Conservation (phyloP, 306 rosid genomes). For the Cucurbita pepo region DNA sequence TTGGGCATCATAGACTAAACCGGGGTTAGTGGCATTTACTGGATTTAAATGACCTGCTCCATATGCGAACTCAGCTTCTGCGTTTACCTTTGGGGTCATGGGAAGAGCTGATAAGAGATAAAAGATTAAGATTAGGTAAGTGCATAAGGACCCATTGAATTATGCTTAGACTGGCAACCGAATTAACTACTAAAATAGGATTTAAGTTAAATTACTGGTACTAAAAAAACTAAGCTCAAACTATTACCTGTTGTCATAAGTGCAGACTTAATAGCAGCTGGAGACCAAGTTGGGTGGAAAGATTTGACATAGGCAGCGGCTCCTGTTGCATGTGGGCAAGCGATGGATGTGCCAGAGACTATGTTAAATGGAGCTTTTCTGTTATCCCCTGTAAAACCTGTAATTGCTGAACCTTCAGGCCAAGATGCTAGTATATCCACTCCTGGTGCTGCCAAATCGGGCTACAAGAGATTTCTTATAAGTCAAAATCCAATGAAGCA, state of each 20-base stretch:
- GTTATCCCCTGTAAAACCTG: not conserved
- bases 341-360: constrained; percentile 26
- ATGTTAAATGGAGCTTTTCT: constrained; percentile 8
- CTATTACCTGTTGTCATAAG: constrained; percentile 16
- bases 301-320: constrained; percentile 17
- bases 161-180: too few relatives aligned
- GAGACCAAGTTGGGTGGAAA: constrained; percentile 24
- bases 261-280: constrained; percentile 25
- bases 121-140: not conserved
- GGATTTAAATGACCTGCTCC: constrained; percentile 21
- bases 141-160: not conserved
- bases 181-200: not conserved
- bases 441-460: constrained; percentile 21
- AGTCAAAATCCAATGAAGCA: not conserved
- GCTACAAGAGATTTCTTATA: constrained; percentile 7
- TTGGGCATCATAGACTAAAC: constrained; percentile 22
- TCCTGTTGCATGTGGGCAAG: constrained; percentile 24
- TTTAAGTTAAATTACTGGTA: not conserved
- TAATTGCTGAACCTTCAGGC: constrained; percentile 2
- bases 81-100: not conserved
- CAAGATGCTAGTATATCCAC: constrained; percentile 20
- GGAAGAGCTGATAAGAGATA: constrained; percentile 14
- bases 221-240: not conserved
- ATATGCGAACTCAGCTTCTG: constrained; percentile 11
- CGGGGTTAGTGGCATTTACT: constrained; percentile 5